Evolutionary conservation across 805 yeast genomes (phyloP), one percentile per base, ranked within the genome.

Genomic region (Saccharomyces kudriavzevii): DNA sequence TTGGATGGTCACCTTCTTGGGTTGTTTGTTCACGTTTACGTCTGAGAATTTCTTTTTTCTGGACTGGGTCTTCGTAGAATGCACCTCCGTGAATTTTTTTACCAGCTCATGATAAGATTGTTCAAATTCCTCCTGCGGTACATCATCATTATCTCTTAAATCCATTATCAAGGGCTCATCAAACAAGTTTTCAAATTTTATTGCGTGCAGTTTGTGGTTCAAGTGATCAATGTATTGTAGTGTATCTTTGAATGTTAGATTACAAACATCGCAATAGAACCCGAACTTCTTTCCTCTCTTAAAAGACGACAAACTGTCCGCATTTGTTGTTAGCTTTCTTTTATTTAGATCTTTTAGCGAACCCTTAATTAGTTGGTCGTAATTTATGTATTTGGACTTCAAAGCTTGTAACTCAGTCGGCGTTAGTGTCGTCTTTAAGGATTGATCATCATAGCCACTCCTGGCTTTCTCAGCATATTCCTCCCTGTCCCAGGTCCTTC

Each of bases 221-320:
- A 89, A 73, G 71, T 94, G 98, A 64, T 91, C 95, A 3, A 89
- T 76, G 65, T 83, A 82, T 56, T 89, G 86, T 59, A 89, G 71
- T 53, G 87, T 85, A 66, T 94, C 97, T 63, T 89, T 83, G 70
- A 81, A 92, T 1, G 92, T 84, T 54, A 88, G 68, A 57, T 85
- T 81, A 69, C 99, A 94, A 1, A 80, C 68, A 10, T 85, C 87
- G 70, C 99, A 94, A 60, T 79, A 79, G 69, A 92, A 92, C 24
- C 97, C 97, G 56, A 88, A 87, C 26, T 87, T 81, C 52, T 77
- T 77, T 52, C 89, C 81, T 56, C 65, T 65, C 45, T 74, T 75
- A 20, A 61, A 68, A 0, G 66, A 59, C 5, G 65, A 61, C 24
- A 67, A 58, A 0, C 67, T 60, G 1, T 69, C 66, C 2, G 72